Base-by-base conservation (phyloP, 164 flowering plant species). In the Paratinospora sagittata region DNA sequence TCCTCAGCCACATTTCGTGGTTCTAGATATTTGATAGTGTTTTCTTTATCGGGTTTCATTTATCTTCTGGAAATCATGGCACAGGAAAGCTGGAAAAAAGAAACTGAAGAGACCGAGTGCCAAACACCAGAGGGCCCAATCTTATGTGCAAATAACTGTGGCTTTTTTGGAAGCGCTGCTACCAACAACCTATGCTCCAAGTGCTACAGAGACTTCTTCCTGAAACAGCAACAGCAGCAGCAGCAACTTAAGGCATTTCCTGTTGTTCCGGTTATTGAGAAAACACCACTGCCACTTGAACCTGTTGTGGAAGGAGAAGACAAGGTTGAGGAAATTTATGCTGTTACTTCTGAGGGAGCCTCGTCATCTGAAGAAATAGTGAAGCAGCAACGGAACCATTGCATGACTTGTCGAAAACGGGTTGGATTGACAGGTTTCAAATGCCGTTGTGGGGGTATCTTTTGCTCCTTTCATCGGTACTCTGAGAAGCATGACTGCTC, bases 21-120 rank as follows among this genome's bases (percentile, higher is more conserved):
- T 70, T 70, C 34, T 24, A 8, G 27, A 21, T 13, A 17, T 60
- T 17, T 43, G 39, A 8, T 14, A 36, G 23, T 33, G 16, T 65
- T 33, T 8, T 63, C 9, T 45, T 52, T 62, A 13, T 27, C 27
- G 41, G 68, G 60, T 66, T 66, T 37, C 26, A 14, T 36, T 27
- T 27, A 19, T 19, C 55, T 34, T 33, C 58, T 27, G 3, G 37
- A 36, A 52, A 65, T 27, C 41, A 79, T 79, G 82, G 82, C 79
- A 34, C 79, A 79, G 43, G 79, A 76, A 64, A 79, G 82, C 75
- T 77, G 77, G 79, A 79, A 79, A 39, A 76, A 62, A 49, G 82
- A 74, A 66, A 65, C 72, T 7, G 82, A 77, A 67, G 79, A 76
- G 70, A 79, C 75, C 12, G 82, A 73, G 47, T 71, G 82, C 58